Percentiles rank a stretch among this genome's conserved stretches.
These are phyloP conservation scores for Lactarius deliciosus DNA, from an alignment of 768 basidiomycete genomes.

Conservation along the genomic window DNA sequence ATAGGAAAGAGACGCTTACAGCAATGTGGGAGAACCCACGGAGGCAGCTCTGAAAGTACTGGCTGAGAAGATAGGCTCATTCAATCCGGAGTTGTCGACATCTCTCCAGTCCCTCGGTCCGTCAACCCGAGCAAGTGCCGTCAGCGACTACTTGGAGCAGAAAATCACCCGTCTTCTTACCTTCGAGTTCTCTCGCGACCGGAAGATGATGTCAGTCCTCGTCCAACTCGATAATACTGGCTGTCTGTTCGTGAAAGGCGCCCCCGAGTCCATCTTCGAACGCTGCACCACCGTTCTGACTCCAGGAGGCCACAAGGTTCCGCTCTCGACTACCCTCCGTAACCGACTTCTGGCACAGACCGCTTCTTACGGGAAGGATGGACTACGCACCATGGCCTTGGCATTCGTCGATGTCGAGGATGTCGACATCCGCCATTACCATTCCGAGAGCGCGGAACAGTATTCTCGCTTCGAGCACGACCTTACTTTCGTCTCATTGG, in stretches of 20 bases:
- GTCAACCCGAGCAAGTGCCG: slow-evolving; percentile 68
- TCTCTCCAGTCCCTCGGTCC: slow-evolving; percentile 58
- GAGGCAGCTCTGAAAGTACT: slow-evolving; percentile 96
- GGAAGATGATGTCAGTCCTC: slow-evolving; percentile 99
- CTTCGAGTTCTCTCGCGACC: slow-evolving; percentile 96
- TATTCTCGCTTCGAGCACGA: slow-evolving; percentile 90
- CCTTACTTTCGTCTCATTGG: slow-evolving; percentile 91
- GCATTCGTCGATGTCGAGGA: slow-evolving; percentile 82
- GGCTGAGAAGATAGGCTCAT: slow-evolving; percentile 88
- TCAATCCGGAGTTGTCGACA: slow-evolving; percentile 55
- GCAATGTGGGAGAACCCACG: slow-evolving; percentile 92
- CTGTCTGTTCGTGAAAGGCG: slow-evolving; percentile 92
- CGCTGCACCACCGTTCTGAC: slow-evolving; percentile 76
- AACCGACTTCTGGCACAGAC: slow-evolving; percentile 62
- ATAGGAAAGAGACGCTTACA: slow-evolving; percentile 77
- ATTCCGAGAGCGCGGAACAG: slow-evolving; percentile 71
- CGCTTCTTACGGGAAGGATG: slow-evolving; percentile 70
- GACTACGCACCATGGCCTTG: slow-evolving; percentile 88
- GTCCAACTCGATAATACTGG: slow-evolving; percentile 66
- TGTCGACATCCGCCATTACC: slow-evolving; percentile 77
- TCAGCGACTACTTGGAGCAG: slow-evolving; percentile 81
- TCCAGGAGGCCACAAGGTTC: slow-evolving; percentile 54
- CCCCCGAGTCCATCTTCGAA: slow-evolving; percentile 93
- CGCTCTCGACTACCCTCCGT: slow-evolving; percentile 64
- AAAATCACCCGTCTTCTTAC: slow-evolving; percentile 80